Conservation (phyloP, 345 rosid genomes). For the Aethionema arabicum region DNA sequence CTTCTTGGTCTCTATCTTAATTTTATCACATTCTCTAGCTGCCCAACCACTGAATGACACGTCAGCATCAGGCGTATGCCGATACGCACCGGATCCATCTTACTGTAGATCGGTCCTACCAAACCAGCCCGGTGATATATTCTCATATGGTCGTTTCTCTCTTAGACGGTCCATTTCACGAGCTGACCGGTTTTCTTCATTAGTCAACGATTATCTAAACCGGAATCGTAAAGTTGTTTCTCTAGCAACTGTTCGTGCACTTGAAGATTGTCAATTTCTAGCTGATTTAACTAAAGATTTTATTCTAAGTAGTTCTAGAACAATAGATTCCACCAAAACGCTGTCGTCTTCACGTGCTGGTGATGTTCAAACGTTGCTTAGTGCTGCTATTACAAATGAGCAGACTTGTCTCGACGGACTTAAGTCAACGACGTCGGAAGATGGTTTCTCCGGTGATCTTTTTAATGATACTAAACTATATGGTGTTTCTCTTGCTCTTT, state of each 20-base stretch:
- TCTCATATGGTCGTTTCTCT: conserved; percentile 54
- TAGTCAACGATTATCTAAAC: conserved; percentile 49
- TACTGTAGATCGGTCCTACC: conserved; percentile 62
- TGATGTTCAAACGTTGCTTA: conserved; percentile 63
- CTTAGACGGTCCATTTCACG: conserved; percentile 59
- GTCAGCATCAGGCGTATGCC: conserved; percentile 46
- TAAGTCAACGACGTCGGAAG: conserved; percentile 44
- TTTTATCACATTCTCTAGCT: conserved; percentile 28
- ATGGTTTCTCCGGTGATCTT: conserved; percentile 53
- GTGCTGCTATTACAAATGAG: conserved; percentile 75
- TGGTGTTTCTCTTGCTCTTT: conserved; percentile 73
- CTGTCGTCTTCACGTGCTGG: conserved; percentile 53
- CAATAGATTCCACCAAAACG: conserved; percentile 47
- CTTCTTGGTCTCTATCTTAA: conserved; percentile 24
- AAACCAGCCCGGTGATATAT: conserved; percentile 48
- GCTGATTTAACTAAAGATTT: conserved; percentile 55
- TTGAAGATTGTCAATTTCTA: conserved; percentile 69
- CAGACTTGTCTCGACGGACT: conserved; percentile 79
- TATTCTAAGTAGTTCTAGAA: conserved; percentile 45
- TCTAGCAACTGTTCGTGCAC: conserved; percentile 48
- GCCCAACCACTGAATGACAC: conserved; percentile 14
- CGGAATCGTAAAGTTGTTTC: conserved; percentile 45
- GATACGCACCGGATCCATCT: conserved; percentile 60
- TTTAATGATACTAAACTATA: conserved; percentile 75
- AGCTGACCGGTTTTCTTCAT: conserved; percentile 48